Base-by-base conservation (phyloP, 139 green algal species). In the Picochlorum sp. region DNA sequence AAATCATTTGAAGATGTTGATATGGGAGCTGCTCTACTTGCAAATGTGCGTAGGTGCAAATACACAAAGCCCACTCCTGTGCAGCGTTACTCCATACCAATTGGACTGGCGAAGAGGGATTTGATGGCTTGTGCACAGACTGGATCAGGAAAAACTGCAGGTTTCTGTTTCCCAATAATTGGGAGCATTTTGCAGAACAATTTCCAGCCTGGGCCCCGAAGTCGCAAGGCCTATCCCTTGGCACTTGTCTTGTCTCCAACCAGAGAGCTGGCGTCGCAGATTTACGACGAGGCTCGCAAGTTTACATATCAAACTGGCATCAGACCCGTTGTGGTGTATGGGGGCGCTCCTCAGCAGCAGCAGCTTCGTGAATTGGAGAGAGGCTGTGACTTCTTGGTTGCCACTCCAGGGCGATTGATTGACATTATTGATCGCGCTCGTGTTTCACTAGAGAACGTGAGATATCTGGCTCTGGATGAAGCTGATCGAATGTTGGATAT, bases 161-260 rank as follows among this genome's bases (percentile, higher is more conserved):
- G 89, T 31, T 98, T 98, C 80, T 97, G 88, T 81, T 97, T 99
- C 76, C 94, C 94, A 49, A 98, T 99, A 63, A 96, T 99, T 55
- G 76, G 74, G n/a, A 80, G 80, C 67, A 92, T 97, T 65, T 67
- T 97, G 28, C 75, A 56, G 26, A 34, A 45, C 31, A 76, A 69
- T 61, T 78, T 83, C 59, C 78, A 88, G 74, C 75, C 86, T 34
- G 71, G 71, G 24, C 70, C 67, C 37, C 67, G 79, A 70, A 73
- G 60, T 45, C 83, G 91, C 65, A 96, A 96, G 75, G 90, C 88
- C 18, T 91, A 84, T 45, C 92, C 92, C 2, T 67, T 86, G 49
- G 90, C 92, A 1, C 81, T 97, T 16, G 83, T 97, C 16, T 80
- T 98, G 23, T 88, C 85, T 11, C 90, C 90, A 56, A 98, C 92